Evolutionary conservation across 768 basidiomycete genomes (phyloP), one percentile per base, ranked within the genome.

Genomic region (Lentinula edodes): DNA sequence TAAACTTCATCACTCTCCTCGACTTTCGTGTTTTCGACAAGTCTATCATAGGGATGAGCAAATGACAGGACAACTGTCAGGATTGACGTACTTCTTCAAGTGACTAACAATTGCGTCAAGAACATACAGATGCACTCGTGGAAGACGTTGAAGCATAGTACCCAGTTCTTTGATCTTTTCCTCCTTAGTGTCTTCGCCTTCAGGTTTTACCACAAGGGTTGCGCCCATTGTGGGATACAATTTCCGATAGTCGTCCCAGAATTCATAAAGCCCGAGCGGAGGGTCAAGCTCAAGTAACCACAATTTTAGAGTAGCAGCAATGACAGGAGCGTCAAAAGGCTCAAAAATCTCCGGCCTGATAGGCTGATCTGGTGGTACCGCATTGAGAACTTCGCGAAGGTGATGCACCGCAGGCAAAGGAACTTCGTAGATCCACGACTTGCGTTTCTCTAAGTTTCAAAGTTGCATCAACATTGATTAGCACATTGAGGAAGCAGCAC

Each of bases 371-470:
- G 80, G 71, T 6, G 83, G 87, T n/a, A 90, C 74, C 9, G 81
- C 84, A 70, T 97, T 96, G 58, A 98, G 77, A 5, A 81, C 80
- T 73, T 94, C 91, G 61, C 95, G 87, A 35, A 98, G 85, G 62
- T 89, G 89, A 67, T 98, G 95, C 15, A 90, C 83, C 28, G 86
- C 84, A 1, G 85, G 78, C 6, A 98, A 80, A 1, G 95, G 94
- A 3, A 92, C 90, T 67, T 98, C 93, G 73, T 97, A 98, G 58
- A 98, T 91, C 95, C 95, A 98, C 3, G 88, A 77, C 76, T 89
- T 93, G 62, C 95, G 86, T 70, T 85, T 89, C 71, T 95, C 95
- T 87, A 58, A 20, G 18, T 50, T 6, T 57, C 41, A 61, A 51
- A 56, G 8, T 48, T 52, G 38, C 16, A 32, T 5, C 43, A 52